These are phyloP conservation scores for Monilinia vaccinii-corymbosi DNA, from an alignment of 2,329 filamentous ascomycete genomes.

Conservation along the genomic window DNA sequence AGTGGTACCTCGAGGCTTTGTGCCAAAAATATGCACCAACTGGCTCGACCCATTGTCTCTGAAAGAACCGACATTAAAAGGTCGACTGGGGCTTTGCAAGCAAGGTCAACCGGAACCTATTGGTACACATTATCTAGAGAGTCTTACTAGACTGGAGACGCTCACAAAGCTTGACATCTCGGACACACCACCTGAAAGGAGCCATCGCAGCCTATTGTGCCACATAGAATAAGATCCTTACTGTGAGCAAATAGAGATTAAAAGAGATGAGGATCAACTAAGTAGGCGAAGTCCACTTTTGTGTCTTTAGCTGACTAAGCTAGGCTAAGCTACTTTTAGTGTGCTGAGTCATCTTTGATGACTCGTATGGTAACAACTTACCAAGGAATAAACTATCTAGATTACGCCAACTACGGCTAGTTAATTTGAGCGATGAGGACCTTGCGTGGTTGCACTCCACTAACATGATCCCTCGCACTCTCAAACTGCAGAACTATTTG, in stretches of 20 bases:
- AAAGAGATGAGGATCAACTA: no score
- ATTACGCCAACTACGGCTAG: background rate
- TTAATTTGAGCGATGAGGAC: accelerated
- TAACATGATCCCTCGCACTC: background rate
- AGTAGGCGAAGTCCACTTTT: no score
- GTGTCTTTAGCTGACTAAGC: no score
- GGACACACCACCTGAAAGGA: background rate
- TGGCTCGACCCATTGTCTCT: background rate
- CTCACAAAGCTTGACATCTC: background rate
- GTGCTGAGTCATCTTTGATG: no score
- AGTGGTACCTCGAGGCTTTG: background rate
- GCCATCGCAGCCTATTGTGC: no score
- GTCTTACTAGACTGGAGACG: background rate
- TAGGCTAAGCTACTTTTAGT: no score
- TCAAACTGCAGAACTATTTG: background rate
- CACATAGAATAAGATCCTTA: background rate
- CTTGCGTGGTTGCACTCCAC: background rate
- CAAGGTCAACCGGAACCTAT: background rate
- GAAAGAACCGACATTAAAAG: background rate
- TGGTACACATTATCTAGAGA: background rate
- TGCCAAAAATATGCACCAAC: background rate
- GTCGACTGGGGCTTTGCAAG: background rate
- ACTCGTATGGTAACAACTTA: no score
- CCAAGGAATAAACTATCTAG: background rate
- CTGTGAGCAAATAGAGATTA: no score